Conservation (phyloP, 768 basidiomycete genomes). For the Chalciporus sphaerocephalus region DNA sequence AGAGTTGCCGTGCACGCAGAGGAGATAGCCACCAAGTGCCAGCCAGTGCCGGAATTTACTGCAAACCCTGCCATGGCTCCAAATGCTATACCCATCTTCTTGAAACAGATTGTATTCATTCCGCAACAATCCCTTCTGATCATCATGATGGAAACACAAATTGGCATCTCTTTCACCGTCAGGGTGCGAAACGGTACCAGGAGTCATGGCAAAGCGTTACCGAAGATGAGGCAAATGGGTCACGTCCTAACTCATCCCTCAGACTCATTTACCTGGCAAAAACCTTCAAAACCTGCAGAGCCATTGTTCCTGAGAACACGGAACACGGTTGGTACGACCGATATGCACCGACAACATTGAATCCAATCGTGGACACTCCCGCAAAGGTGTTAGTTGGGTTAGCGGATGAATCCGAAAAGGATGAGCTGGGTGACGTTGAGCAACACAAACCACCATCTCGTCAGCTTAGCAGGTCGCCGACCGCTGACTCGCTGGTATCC, state of each 20-base stretch:
- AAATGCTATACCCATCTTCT: constrained; percentile 39
- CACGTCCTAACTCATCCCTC: constrained; percentile 28
- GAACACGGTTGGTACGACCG: constrained; percentile 62
- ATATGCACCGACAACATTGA: constrained; percentile 15
- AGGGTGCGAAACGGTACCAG: constrained; percentile 15
- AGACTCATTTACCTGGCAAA: constrained; percentile 45
- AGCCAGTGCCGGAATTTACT: constrained; percentile 26
- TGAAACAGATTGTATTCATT: constrained; percentile 31
- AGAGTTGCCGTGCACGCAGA: constrained; percentile 20
- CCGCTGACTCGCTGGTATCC: not conserved
- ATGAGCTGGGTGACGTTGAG: constrained; percentile 3
- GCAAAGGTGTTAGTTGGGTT: constrained; percentile 12
- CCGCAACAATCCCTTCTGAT: constrained; percentile 29
- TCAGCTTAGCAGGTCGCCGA: not conserved
- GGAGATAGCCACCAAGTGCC: constrained; percentile 14
- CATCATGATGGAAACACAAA: constrained; percentile 12
- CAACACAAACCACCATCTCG: not conserved
- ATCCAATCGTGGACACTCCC: constrained; percentile 19
- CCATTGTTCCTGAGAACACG: constrained; percentile 38
- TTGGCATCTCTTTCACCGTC: constrained; percentile 37
- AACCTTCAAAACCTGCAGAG: constrained; percentile 45
- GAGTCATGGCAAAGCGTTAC: constrained; percentile 11
- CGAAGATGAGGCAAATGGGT: constrained; percentile 37
- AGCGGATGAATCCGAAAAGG: constrained; percentile 5
- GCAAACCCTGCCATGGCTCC: constrained; percentile 35